Evolutionary conservation across 495 filamentous ascomycete species (phyloP).

Genomic region (Trichoderma reesei): DNA sequence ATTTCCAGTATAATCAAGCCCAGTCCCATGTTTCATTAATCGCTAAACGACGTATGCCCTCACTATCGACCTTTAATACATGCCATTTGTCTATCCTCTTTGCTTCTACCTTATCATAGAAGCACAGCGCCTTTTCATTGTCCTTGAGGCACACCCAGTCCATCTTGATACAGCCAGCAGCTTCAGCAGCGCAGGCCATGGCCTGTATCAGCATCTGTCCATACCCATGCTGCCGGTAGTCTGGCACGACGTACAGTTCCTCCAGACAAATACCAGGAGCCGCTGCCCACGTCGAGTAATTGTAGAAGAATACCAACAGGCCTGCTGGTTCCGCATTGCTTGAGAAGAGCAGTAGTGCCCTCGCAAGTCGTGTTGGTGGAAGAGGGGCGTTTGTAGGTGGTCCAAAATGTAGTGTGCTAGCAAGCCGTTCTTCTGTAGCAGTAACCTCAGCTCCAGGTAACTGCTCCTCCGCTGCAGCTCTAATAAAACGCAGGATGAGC

Average conservation of each 20-base stretch:
- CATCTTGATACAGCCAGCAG: slow-evolving; percentile 11
- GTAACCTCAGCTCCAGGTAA: not conserved
- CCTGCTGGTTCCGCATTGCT: not conserved
- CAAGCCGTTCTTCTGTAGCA: slow-evolving; percentile 9
- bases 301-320: slow-evolving; percentile 11
- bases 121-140: slow-evolving; percentile 10
- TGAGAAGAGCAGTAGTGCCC: slow-evolving; percentile 6
- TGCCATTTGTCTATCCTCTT: slow-evolving; percentile 11
- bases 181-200: slow-evolving; percentile 8
- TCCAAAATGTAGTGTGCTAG: slow-evolving; percentile 1
- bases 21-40: too few species aligned
- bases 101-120: slow-evolving; percentile 11
- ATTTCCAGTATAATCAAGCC: too few species aligned
- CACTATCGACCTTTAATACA: not conserved
- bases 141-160: slow-evolving; percentile 12
- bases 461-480: slow-evolving; percentile 12
- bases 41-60: too few species aligned
- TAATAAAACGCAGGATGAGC: slow-evolving; percentile 1
- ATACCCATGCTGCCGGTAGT: slow-evolving; percentile 11
- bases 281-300: slow-evolving; percentile 10
- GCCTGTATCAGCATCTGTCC: slow-evolving; percentile 7
- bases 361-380: not conserved
- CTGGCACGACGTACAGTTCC: slow-evolving; percentile 12
- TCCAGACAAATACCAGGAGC: slow-evolving; percentile 10
- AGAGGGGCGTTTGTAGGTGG: not conserved